Conservation (phyloP, 306 rosid genomes). For the Mimosa pudica region DNA sequence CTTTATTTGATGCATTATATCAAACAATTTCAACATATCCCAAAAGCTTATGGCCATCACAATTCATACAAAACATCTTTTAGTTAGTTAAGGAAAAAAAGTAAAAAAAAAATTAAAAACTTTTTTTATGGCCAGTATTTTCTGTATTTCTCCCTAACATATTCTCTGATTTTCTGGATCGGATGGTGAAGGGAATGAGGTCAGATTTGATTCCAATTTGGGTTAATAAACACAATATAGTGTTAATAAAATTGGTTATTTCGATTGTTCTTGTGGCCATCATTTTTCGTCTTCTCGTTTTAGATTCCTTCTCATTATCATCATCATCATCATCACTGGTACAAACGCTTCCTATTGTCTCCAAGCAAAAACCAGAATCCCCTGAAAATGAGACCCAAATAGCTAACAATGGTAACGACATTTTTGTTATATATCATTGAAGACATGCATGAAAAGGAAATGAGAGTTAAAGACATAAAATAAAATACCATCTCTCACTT, state of each 20-base stretch:
- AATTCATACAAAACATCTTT: too few relatives aligned
- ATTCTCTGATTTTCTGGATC: slow-evolving; percentile 1
- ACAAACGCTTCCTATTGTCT: slow-evolving; percentile 13
- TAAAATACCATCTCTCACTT: neutral
- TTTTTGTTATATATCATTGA: neutral
- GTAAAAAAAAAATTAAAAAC: neutral
- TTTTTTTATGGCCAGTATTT: neutral
- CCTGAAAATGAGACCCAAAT: slow-evolving; percentile 30
- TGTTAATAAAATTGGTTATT: slow-evolving; percentile 34
- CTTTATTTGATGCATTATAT: neutral
- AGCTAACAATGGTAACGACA: slow-evolving; percentile 11
- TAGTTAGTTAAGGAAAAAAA: neutral
- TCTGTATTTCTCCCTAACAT: neutral
- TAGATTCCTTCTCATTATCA: slow-evolving; percentile 30
- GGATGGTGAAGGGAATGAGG: slow-evolving; percentile 29
- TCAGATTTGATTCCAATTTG: slow-evolving; percentile 18
- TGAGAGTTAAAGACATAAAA: neutral
- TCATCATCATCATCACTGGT: slow-evolving; percentile 17
- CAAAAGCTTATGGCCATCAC: neutral
- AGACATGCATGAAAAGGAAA: slow-evolving; percentile 2
- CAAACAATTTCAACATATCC: neutral
- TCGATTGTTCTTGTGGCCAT: slow-evolving; percentile 41
- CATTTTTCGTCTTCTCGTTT: slow-evolving; percentile 32
- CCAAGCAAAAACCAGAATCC: neutral
- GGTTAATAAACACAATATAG: slow-evolving; percentile 18